Conservation (phyloP, 345 rosid genomes). For the Capsella bursapastoris region DNA sequence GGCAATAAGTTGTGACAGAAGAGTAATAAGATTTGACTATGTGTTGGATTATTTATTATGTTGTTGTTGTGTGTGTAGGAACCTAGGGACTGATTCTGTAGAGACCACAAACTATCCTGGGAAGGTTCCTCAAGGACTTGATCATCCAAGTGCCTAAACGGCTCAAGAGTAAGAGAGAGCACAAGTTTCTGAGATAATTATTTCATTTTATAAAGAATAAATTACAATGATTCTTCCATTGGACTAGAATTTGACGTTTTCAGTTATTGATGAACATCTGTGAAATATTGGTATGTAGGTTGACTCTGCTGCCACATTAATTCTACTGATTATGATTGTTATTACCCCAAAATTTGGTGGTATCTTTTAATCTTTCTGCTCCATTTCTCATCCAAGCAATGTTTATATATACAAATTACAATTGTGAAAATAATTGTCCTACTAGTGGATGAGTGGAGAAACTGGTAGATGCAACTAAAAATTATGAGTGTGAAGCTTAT, state of each 20-base stretch:
- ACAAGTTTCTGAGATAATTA: neutral
- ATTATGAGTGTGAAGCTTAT: slow-evolving; percentile 30
- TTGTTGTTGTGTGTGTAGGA: slow-evolving; percentile 28
- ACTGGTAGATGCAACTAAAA: slow-evolving; percentile 32
- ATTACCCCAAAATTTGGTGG: neutral
- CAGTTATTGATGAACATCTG: neutral
- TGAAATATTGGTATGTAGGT: neutral
- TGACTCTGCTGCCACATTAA: slow-evolving; percentile 2
- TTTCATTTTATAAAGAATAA: neutral
- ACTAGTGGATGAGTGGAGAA: slow-evolving; percentile 32
- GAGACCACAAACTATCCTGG: slow-evolving; percentile 41
- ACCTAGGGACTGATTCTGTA: slow-evolving; percentile 30
- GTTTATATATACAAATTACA: slow-evolving; percentile 20
- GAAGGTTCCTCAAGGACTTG: slow-evolving; percentile 38
- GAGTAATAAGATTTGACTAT: slow-evolving; percentile 1
- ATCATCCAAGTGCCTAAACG: slow-evolving; percentile 40
- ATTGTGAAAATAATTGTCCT: slow-evolving; percentile 15
- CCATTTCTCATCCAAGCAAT: neutral
- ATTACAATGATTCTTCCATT: slow-evolving; percentile 24
- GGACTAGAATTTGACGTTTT: slow-evolving; percentile 10
- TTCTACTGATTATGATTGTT: neutral
- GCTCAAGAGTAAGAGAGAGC: slow-evolving; percentile 4
- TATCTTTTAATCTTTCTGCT: slow-evolving; percentile 6
- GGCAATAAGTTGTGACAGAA: neutral
- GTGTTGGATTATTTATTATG: neutral